A percentile compares a stretch with the other conserved stretches of the same genome.
Evolutionary conservation across 2,329 filamentous ascomycete species (phyloP).

Genomic region (Aspergillus fijiensis): DNA sequence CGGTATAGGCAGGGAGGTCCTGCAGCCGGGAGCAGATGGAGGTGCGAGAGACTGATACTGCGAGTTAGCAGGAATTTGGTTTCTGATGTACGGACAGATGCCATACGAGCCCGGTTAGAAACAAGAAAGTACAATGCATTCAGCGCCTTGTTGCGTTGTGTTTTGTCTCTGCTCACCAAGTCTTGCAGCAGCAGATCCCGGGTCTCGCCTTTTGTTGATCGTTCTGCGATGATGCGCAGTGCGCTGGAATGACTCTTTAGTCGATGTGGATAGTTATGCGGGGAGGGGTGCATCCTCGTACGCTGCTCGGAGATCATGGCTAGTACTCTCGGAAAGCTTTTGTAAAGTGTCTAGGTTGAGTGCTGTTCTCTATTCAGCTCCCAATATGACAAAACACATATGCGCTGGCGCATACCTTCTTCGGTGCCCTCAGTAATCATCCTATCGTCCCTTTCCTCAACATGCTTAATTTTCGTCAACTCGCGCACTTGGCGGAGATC

Average conservation of each 20-base stretch:
- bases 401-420: constrained; percentile 48
- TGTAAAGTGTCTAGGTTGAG: constrained; percentile 65
- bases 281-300: constrained; percentile 55
- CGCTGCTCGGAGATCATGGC: constrained; percentile 69
- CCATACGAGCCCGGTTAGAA: constrained; percentile 39
- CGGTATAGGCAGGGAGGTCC: constrained; percentile 38
- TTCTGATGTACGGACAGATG: neutral
- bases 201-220: constrained; percentile 43
- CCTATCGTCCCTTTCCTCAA: constrained; percentile 65
- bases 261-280: constrained; percentile 51
- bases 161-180: constrained; percentile 39
- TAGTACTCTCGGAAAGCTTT: constrained; percentile 68
- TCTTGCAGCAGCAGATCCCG: constrained; percentile 44
- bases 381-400: too few relatives aligned
- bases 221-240: constrained; percentile 48
- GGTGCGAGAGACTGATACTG: constrained; percentile 35
- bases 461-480: constrained; percentile 61
- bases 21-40: constrained; percentile 35
- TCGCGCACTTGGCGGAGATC: constrained; percentile 43
- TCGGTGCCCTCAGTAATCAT: constrained; percentile 76
- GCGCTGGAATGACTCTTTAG: constrained; percentile 31
- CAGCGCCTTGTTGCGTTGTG: constrained; percentile 42
- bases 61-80: constrained; percentile 4
- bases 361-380: constrained; percentile 39
- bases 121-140: constrained; percentile 46